A percentile compares a stretch with the other conserved stretches of the same genome.
Evolutionary conservation across 1,139 yeast genomes (phyloP).

Genomic region (Ogataea hybrid): DNA sequence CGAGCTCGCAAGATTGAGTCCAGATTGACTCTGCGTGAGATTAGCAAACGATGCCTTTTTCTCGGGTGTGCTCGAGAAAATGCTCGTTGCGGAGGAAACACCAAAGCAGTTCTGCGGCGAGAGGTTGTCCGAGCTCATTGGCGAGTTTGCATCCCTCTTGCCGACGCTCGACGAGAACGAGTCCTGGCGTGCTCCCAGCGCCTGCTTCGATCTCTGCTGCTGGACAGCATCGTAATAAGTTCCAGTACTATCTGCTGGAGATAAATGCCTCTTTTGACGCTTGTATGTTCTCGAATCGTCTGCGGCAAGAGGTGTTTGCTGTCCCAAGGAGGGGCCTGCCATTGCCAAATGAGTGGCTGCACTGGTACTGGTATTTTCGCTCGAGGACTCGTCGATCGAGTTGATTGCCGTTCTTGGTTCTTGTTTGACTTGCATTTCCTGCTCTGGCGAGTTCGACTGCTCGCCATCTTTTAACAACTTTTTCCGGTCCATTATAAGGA

Average conservation of each 20-base stretch:
- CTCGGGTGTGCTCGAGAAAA: slow-evolving; percentile 32
- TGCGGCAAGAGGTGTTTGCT: slow-evolving; percentile 6
- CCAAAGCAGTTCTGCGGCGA: slow-evolving; percentile 30
- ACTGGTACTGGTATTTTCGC: slow-evolving; percentile 40
- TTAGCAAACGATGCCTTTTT: slow-evolving; percentile 14
- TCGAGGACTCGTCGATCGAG: slow-evolving; percentile 65
- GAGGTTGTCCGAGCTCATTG: slow-evolving; percentile 32
- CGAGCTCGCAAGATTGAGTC: slow-evolving; percentile 3
- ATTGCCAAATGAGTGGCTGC: slow-evolving; percentile 14
- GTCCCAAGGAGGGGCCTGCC: slow-evolving; percentile 8
- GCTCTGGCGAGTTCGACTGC: slow-evolving; percentile 9
- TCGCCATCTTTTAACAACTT: slow-evolving; percentile 42
- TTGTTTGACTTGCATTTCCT: slow-evolving; percentile 9
- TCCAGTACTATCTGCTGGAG: slow-evolving; percentile 27
- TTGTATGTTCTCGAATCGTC: slow-evolving; percentile 29
- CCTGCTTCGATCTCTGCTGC: slow-evolving; percentile 23
- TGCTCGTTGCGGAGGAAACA: slow-evolving; percentile 31
- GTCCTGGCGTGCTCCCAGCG: slow-evolving; percentile 17
- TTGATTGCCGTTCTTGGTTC: slow-evolving; percentile 34
- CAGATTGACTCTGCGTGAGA: slow-evolving; percentile 4
- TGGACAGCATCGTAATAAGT: slow-evolving; percentile 27
- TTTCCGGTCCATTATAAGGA: slow-evolving; percentile 93
- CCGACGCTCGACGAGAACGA: slow-evolving; percentile 18
- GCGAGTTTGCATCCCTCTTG: slow-evolving; percentile 31
- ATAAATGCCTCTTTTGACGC: slow-evolving; percentile 38